These are phyloP conservation scores for Monosporozyma aquatica DNA, from an alignment of 805 yeast species.

Conservation along the genomic window DNA sequence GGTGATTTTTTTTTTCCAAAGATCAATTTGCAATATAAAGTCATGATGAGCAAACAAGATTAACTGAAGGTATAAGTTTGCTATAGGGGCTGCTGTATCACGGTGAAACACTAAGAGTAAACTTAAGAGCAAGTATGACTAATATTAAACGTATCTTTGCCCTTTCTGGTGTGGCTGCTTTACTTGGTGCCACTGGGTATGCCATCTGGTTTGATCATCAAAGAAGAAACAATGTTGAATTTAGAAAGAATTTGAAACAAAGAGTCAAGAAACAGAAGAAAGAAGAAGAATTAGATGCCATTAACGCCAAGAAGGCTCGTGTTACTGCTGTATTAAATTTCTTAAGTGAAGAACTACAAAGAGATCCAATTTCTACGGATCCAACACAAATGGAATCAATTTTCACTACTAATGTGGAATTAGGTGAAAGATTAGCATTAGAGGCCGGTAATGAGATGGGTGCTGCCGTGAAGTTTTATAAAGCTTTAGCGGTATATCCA, in stretches of 20 bases:
- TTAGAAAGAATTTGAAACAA: conserved; percentile 67
- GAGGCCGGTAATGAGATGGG: conserved; percentile 61
- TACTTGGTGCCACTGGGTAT: conserved; percentile 58
- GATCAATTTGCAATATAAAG: too few species aligned
- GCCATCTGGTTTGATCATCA: conserved; percentile 85
- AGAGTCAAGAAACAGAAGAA: conserved; percentile 54
- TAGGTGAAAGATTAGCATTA: conserved; percentile 73
- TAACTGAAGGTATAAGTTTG: too few species aligned
- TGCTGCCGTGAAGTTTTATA: conserved; percentile 86
- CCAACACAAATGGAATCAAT: conserved; percentile 61
- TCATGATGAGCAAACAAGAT: too few species aligned
- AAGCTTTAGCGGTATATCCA: conserved; percentile 88
- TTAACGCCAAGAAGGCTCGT: conserved; percentile 45
- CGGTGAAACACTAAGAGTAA: too few species aligned
- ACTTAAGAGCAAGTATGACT: too few species aligned
- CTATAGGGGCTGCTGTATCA: too few species aligned
- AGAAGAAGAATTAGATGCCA: conserved; percentile 34
- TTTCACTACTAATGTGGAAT: conserved; percentile 74
- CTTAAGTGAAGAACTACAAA: conserved; percentile 53
- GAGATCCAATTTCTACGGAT: conserved; percentile 69
- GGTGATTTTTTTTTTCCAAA: neutral
- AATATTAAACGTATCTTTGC: conserved; percentile 3
- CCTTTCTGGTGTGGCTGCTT: conserved; percentile 22
- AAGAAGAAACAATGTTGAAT: conserved; percentile 74
- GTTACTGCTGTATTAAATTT: conserved; percentile 52